Evolutionary conservation across 176 grass and related monocot species (phyloP).

Genomic region (Leersia perrieri): DNA sequence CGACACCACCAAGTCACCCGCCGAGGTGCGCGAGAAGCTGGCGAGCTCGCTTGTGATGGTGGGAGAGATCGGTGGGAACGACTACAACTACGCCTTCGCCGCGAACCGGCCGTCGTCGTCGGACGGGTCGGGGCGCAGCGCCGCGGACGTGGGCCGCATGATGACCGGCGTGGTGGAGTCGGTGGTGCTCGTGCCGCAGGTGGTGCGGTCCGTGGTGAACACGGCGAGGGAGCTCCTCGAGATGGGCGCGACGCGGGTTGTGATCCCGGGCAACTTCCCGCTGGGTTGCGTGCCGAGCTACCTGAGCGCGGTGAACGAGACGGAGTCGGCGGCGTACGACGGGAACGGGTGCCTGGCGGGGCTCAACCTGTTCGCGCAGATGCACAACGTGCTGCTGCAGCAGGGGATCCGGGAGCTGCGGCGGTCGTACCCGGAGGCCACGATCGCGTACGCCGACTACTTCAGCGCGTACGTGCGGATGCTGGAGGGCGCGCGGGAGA

Average conservation of each 20-base stretch:
- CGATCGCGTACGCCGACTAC: slow-evolving; percentile 62
- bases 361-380: slow-evolving; percentile 56
- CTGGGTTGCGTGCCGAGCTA: slow-evolving; percentile 72
- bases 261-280: slow-evolving; percentile 73
- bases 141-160: background rate
- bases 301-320: slow-evolving; percentile 40
- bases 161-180: slow-evolving; percentile 33
- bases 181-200: slow-evolving; percentile 52
- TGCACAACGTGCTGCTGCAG: slow-evolving; percentile 54
- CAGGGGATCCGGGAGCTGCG: slow-evolving; percentile 36
- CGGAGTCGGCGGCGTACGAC: slow-evolving; percentile 36
- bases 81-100: slow-evolving; percentile 72
- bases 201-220: slow-evolving; percentile 45
- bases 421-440: background rate
- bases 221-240: slow-evolving; percentile 59
- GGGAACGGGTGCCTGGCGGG: slow-evolving; percentile 44
- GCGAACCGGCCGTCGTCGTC: slow-evolving; percentile 9
- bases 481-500: slow-evolving; percentile 31
- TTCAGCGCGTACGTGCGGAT: slow-evolving; percentile 64
- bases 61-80: slow-evolving; percentile 78
- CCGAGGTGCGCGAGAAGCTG: slow-evolving; percentile 42
- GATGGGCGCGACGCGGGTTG: slow-evolving; percentile 48
- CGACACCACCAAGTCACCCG: background rate
- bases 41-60: slow-evolving; percentile 48
- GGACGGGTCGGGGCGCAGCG: background rate